Percentiles rank a stretch among this genome's conserved stretches.
These are phyloP conservation scores for Triangularia setosa DNA, from an alignment of 2,329 filamentous ascomycete genomes.

Conservation along the genomic window DNA sequence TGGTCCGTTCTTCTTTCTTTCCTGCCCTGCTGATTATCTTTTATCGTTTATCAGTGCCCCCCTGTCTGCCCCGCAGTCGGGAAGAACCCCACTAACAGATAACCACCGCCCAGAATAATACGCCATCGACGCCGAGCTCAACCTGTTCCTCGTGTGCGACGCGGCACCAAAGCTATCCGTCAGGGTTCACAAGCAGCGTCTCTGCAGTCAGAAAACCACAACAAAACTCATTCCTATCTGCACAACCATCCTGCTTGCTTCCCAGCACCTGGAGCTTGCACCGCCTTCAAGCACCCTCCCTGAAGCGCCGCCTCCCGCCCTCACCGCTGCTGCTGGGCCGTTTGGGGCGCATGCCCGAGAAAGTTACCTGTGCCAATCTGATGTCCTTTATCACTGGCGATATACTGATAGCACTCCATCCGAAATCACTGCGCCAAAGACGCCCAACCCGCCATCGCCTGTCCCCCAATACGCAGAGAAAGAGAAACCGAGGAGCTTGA, in stretches of 20 bases:
- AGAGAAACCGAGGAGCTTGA: slow-evolving; percentile 3
- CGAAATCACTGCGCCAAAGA: slow-evolving; percentile 6
- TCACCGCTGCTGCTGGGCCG: slow-evolving; percentile 6
- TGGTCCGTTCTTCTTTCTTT: not conserved
- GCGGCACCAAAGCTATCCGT: slow-evolving; percentile 21
- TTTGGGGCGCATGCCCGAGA: not conserved
- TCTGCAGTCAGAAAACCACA: slow-evolving; percentile 5
- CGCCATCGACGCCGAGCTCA: slow-evolving; percentile 22
- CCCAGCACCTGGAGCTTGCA: not conserved
- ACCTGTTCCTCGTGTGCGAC: slow-evolving; percentile 16
- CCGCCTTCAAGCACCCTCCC: not conserved
- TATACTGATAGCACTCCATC: slow-evolving; percentile 10
- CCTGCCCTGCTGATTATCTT: slow-evolving; percentile 6
- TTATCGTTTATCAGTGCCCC: slow-evolving; percentile 23
- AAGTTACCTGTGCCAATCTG: slow-evolving; percentile 5
- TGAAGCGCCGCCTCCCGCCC: not conserved
- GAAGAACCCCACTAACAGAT: slow-evolving; percentile 31
- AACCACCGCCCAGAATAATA: slow-evolving; percentile 25
- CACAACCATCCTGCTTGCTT: slow-evolving; percentile 6
- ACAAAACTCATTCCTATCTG: slow-evolving; percentile 11
- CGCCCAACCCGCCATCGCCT: not conserved
- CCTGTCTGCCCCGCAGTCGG: slow-evolving; percentile 29
- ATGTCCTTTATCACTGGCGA: slow-evolving; percentile 2
- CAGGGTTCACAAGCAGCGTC: slow-evolving; percentile 20
- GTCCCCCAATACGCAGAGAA: not conserved